These are phyloP conservation scores for Hanseniaspora mollemarum DNA, from an alignment of 805 yeast species.

Conservation along the genomic window DNA sequence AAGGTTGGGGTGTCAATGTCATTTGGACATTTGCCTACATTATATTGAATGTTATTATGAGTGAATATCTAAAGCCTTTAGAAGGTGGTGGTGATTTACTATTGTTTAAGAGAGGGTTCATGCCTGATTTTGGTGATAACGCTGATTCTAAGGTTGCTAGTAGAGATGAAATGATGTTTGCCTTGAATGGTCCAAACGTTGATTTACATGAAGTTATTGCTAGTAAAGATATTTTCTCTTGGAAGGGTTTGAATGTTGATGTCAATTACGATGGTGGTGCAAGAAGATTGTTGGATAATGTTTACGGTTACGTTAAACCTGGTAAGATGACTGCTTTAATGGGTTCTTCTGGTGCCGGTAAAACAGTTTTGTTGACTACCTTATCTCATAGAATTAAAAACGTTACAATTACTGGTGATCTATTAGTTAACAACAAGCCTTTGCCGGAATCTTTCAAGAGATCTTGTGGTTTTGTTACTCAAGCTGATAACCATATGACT, in stretches of 20 bases:
- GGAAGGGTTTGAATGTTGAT: constrained; percentile 59
- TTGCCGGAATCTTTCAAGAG: constrained; percentile 55
- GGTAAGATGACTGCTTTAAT: constrained; percentile 71
- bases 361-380: constrained; percentile 63
- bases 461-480: constrained; percentile 71
- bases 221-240: constrained; percentile 49
- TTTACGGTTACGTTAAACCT: constrained; percentile 66
- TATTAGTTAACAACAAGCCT: constrained; percentile 58
- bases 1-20: constrained; percentile 48
- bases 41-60: constrained; percentile 28
- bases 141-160: constrained; percentile 32
- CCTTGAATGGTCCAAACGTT: constrained; percentile 28
- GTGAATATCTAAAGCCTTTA: constrained; percentile 32
- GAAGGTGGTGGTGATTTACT: constrained; percentile 34
- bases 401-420: constrained; percentile 63
- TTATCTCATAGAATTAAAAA: constrained; percentile 58
- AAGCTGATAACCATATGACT: constrained; percentile 63
- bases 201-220: constrained; percentile 28
- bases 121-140: constrained; percentile 30
- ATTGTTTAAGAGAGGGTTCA: constrained; percentile 37
- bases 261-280: constrained; percentile 51
- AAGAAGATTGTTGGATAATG: constrained; percentile 43
- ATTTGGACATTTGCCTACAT: constrained; percentile 36
- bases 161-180: constrained; percentile 33
- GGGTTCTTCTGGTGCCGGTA: constrained; percentile 87